phyloP scores from a whole-genome alignment of 2,329 filamentous ascomycete species.

The Akanthomyces lecanii region DNA sequence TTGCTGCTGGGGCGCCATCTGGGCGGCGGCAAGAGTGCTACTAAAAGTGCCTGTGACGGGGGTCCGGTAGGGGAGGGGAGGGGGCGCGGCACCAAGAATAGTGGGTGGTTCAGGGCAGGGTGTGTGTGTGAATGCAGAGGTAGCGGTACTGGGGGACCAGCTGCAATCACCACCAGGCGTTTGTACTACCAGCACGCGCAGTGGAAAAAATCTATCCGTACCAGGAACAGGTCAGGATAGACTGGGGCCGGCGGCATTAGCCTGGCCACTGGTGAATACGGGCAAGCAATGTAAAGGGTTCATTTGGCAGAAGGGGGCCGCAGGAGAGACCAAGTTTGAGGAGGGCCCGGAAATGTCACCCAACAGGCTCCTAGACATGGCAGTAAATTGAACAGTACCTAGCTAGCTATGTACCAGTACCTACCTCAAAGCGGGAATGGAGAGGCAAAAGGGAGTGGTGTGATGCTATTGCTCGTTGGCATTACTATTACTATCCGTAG shows the following conservation, averaged over 20 bases:
- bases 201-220: not conserved
- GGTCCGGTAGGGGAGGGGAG: too few species aligned
- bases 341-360: not conserved
- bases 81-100: not conserved
- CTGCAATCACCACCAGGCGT: not conserved
- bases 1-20: too few species aligned
- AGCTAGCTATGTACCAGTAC: too few species aligned
- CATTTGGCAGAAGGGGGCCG: conserved; percentile 1
- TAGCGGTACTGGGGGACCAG: not conserved
- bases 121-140: not conserved
- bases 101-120: not conserved
- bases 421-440: not conserved
- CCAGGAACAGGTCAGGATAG: not conserved
- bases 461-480: conserved; percentile 5
- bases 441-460: conserved; percentile 1
- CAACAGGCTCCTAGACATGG: not conserved
- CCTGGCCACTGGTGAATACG: not conserved
- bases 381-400: not conserved
- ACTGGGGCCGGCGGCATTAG: not conserved
- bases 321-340: not conserved
- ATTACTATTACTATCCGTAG: too few species aligned
- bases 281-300: conserved; percentile 2
- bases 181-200: not conserved
- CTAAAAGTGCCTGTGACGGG: too few species aligned
- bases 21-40: too few species aligned